Evolutionary conservation across 208 protist species (phyloP), one percentile per base, ranked within the genome.

Genomic region (Acanthamoeba polyphaga): DNA sequence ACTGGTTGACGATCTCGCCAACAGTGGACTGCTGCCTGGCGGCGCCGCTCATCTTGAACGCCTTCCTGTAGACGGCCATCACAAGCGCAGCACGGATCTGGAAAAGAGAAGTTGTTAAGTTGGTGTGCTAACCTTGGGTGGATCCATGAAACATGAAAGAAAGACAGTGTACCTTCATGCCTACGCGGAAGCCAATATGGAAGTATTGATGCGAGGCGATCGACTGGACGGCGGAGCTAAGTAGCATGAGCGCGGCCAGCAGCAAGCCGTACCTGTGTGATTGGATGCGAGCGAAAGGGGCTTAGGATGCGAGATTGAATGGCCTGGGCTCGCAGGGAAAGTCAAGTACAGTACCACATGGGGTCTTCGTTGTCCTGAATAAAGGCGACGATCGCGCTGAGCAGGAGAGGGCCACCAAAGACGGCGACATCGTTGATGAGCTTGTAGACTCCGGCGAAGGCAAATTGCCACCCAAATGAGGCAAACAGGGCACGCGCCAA

Each of bases 1-100:
- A 96, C 93, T 98, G 97, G 95, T 98, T 99, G 29, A 99, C 97
- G 62, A 99, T 97, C 17, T 98, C 96, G 32, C 98, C 98, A 13
- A 97, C 95, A 43, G 97, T 98, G 29, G 98, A 97, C 46, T 97
- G 97, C 22, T 98, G 98, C 34, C 97, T 95, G 15, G 95, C 58
- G 3, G 97, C 93, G 0, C 95, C 89, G 64, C 95, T 96, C 10
- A 90, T 66, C 13, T 95, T 95, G 7, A 98, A 94, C 24, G 98
- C 97, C 93, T 99, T 99, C 38, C 95, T 96, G 60, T 98, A 98
- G 22, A 99, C 93, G 29, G 97, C 94, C 7, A 95, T 92, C 1
- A 97, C 96, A 22, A 99, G 95, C 0, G 98, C 97, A 58, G 95
- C 97, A 17, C 96, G 95, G 66, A 98, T 62, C 96, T 91, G 34